phyloP scores from a whole-genome alignment of 2,329 filamentous ascomycete species.

The Sarocladium kiliense region DNA sequence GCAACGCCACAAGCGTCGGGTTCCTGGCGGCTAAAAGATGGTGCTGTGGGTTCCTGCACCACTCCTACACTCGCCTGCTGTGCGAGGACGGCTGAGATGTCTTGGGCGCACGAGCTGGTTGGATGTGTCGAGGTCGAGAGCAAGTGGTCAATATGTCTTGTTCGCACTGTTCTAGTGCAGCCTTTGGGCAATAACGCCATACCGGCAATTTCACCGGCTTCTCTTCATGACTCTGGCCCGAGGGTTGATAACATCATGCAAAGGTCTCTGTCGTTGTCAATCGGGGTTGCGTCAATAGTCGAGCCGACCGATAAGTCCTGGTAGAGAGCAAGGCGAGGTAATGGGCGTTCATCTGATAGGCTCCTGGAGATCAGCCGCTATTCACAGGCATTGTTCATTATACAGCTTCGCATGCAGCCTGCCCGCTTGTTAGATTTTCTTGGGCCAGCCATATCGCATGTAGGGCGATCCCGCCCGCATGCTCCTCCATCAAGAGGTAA shows the following conservation, averaged over 20 bases:
- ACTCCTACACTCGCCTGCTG: neutral
- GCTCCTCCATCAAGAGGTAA: neutral
- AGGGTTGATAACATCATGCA: too few species aligned
- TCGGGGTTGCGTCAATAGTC: too few species aligned
- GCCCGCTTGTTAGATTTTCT: too few species aligned
- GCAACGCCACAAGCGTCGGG: constrained; percentile 9
- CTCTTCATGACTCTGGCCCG: too few species aligned
- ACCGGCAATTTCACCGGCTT: too few species aligned
- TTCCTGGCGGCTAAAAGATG: constrained; percentile 9
- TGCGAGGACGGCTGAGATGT: constrained; percentile 1
- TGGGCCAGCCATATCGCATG: neutral
- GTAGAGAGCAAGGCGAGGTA: neutral
- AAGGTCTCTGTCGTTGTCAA: too few species aligned
- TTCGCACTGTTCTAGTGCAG: neutral
- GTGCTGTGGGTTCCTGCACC: constrained; percentile 3
- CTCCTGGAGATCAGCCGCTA: constrained; percentile 1
- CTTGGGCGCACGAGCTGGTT: neutral
- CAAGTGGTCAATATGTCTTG: neutral
- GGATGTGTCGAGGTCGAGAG: neutral
- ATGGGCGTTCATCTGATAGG: neutral
- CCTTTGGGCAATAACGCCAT: too few species aligned
- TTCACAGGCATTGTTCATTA: constrained; percentile 8
- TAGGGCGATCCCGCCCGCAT: constrained; percentile 5
- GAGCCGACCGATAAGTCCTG: neutral
- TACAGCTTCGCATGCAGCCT: constrained; percentile 4